A percentile compares a stretch with the other conserved stretches of the same genome.
Evolutionary conservation across 257 asterid species (phyloP).

Genomic region (Salvia rosmarinus): DNA sequence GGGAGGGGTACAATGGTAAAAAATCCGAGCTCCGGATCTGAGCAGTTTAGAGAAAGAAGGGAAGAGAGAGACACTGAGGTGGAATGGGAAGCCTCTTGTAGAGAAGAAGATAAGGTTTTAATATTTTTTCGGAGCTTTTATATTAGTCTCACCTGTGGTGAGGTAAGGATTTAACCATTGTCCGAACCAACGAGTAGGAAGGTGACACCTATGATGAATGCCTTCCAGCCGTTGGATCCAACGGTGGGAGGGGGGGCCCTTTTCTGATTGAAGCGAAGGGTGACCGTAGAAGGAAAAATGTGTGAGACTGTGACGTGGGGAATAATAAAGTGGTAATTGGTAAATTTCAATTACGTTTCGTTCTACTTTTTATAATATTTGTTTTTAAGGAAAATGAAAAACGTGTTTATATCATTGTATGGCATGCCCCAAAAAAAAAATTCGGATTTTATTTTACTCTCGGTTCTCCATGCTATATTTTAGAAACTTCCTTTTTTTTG

Average conservation of each 20-base stretch:
- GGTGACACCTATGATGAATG: slow-evolving; percentile 30
- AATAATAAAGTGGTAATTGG: slow-evolving; percentile 21
- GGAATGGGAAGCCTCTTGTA: slow-evolving; percentile 45
- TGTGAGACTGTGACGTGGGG: slow-evolving; percentile 33
- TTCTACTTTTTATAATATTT: background rate
- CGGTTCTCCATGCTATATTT: no score
- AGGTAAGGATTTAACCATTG: slow-evolving; percentile 53
- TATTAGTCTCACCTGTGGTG: slow-evolving; percentile 39
- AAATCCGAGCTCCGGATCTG: slow-evolving; percentile 47
- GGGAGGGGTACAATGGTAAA: slow-evolving; percentile 44
- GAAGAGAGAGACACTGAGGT: slow-evolving; percentile 31
- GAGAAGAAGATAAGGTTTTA: slow-evolving; percentile 77
- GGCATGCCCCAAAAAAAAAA: no score
- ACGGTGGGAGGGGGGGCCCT: slow-evolving; percentile 38
- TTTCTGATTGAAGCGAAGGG: slow-evolving; percentile 46
- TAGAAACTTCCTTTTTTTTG: no score
- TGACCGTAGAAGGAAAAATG: slow-evolving; percentile 47
- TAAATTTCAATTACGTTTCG: background rate
- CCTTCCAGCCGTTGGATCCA: slow-evolving; percentile 40
- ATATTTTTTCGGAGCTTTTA: slow-evolving; percentile 45
- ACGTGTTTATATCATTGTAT: background rate
- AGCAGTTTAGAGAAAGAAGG: slow-evolving; percentile 7
- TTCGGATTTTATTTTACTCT: no score
- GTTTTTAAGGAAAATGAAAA: background rate
- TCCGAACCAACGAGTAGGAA: slow-evolving; percentile 22